Evolutionary conservation across 176 grass and related monocot species (phyloP).

Genomic region (Poa pratensis): DNA sequence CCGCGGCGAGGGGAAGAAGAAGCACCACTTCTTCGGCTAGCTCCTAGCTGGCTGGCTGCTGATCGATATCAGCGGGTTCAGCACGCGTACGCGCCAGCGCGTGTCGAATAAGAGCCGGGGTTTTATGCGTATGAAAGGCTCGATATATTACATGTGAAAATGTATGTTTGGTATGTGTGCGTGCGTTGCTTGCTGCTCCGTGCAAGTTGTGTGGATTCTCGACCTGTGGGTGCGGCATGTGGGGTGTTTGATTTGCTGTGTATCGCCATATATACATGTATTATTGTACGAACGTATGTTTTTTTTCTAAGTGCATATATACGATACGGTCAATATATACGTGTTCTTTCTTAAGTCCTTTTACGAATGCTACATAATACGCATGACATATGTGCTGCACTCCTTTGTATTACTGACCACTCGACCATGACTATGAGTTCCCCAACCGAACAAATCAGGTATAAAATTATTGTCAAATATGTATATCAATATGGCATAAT

Average conservation of each 20-base stretch:
- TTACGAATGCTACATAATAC: no score
- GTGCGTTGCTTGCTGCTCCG: not conserved
- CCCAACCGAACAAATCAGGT: no score
- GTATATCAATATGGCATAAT: no score
- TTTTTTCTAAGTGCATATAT: no score
- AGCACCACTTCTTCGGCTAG: slow-evolving; percentile 66
- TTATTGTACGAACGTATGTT: not conserved
- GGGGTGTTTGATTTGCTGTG: not conserved
- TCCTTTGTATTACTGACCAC: no score
- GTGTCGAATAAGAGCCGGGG: not conserved
- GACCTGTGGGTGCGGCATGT: not conserved
- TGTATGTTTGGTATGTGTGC: not conserved
- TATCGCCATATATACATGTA: not conserved
- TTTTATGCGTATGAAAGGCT: not conserved
- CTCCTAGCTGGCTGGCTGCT: slow-evolving; percentile 7
- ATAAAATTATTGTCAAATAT: no score
- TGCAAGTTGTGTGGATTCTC: no score
- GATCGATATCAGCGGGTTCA: not conserved
- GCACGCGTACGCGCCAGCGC: not conserved
- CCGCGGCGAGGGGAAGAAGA: slow-evolving; percentile 63
- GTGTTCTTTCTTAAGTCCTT: no score
- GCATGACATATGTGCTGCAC: no score
- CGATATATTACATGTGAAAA: not conserved
- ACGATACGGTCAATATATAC: no score
- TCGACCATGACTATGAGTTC: no score